Conservation (phyloP, 1,139 yeast species). For the Trichomonascaceae sp. region DNA sequence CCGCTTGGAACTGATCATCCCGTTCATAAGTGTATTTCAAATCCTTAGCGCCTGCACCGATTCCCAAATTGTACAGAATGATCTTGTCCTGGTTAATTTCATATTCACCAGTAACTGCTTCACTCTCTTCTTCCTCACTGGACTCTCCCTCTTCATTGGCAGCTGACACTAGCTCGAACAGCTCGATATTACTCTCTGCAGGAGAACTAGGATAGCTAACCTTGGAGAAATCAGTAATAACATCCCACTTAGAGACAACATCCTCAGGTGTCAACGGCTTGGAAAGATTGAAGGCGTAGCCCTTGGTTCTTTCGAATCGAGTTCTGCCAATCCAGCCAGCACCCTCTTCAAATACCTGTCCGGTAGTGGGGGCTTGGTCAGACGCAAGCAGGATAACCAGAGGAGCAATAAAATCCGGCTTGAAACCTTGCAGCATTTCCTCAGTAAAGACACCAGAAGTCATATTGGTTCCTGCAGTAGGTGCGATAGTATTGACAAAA, state of each 20-base stretch:
- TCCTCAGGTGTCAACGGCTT: constrained; percentile 58
- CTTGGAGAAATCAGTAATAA: constrained; percentile 56
- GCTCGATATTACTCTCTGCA: constrained; percentile 63
- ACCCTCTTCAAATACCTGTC: constrained; percentile 65
- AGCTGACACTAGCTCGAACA: constrained; percentile 25
- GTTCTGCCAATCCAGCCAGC: constrained; percentile 97
- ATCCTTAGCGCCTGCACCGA: constrained; percentile 79
- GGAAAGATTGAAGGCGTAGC: constrained; percentile 58
- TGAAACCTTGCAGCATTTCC: constrained; percentile 73
- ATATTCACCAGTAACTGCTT: constrained; percentile 34
- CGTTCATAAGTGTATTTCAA: constrained; percentile 77
- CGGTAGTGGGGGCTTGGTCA: constrained; percentile 63
- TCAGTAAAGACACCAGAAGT: constrained; percentile 79
- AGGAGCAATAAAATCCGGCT: constrained; percentile 90
- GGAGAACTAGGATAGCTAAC: constrained; percentile 58
- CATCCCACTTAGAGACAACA: constrained; percentile 59
- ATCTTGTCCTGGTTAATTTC: constrained; percentile 62
- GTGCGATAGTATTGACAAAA: constrained; percentile 79
- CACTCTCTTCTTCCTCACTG: constrained; percentile 51
- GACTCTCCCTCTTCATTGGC: constrained; percentile 44
- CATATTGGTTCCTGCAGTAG: constrained; percentile 98
- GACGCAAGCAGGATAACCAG: constrained; percentile 71
- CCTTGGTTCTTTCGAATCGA: constrained; percentile 91
- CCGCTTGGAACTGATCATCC: constrained; percentile 71
- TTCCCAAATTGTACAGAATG: constrained; percentile 80